These are phyloP conservation scores for Heterobasidion occidentale DNA, from an alignment of 1,284 basidiomycete genomes.

Conservation along the genomic window DNA sequence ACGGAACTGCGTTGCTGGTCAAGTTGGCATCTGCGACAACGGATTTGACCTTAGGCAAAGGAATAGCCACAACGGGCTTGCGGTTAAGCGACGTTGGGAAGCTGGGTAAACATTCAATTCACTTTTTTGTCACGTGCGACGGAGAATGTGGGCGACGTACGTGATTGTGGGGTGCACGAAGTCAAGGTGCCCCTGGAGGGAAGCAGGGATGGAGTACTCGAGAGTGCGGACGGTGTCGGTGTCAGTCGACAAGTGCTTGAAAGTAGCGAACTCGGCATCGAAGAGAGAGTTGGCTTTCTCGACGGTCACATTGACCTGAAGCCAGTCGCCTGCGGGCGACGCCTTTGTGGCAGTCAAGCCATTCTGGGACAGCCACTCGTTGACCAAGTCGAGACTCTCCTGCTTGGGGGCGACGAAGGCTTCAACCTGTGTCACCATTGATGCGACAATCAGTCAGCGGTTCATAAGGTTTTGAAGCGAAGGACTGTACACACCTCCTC, in stretches of 20 bases:
- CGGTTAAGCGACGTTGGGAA: slow-evolving; percentile 3
- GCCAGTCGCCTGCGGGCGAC: slow-evolving; percentile 19
- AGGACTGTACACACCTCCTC: slow-evolving; percentile 16
- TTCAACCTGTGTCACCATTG: slow-evolving; percentile 20
- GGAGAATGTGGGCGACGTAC: slow-evolving; percentile 5
- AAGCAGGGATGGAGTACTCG: slow-evolving; percentile 23
- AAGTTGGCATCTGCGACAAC: slow-evolving; percentile 8
- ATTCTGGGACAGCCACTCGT: slow-evolving; percentile 21
- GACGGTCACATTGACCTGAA: slow-evolving; percentile 15
- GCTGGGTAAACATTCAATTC: neutral
- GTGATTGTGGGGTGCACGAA: slow-evolving; percentile 18
- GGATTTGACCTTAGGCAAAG: neutral
- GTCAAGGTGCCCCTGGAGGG: slow-evolving; percentile 12
- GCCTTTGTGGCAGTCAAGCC: slow-evolving; percentile 16
- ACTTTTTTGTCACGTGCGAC: neutral
- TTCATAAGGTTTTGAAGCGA: neutral
- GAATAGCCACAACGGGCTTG: neutral
- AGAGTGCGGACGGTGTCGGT: slow-evolving; percentile 21
- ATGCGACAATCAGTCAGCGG: too few relatives aligned
- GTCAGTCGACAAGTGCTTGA: slow-evolving; percentile 19
- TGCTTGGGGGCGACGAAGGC: slow-evolving; percentile 25
- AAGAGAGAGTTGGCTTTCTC: slow-evolving; percentile 24
- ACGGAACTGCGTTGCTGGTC: slow-evolving; percentile 9
- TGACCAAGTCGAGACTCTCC: slow-evolving; percentile 20
- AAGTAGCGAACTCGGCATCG: slow-evolving; percentile 22